Evolutionary conservation across 2,329 filamentous ascomycete species (phyloP).

Genomic region (Byssoonygena ceratinophila): DNA sequence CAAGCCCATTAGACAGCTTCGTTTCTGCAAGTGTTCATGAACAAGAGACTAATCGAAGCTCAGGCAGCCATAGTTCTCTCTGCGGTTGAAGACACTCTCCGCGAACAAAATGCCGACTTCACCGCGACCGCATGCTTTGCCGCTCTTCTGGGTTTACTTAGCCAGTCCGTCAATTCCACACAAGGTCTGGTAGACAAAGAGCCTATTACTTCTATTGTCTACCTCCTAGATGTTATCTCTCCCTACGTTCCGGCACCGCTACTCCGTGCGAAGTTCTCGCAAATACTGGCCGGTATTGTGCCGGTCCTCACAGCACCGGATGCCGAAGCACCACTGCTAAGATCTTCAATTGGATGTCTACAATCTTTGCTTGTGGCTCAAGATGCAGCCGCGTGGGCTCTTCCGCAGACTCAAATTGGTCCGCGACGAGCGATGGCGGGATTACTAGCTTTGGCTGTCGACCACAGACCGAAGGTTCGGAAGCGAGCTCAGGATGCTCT

Average conservation of each 20-base stretch:
- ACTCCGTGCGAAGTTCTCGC: constrained; percentile 86
- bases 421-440: constrained; percentile 80
- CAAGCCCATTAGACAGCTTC: constrained; percentile 12
- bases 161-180: constrained; percentile 56
- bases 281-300: constrained; percentile 77
- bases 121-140: constrained; percentile 91
- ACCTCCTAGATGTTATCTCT: constrained; percentile 87
- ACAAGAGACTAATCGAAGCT: constrained; percentile 18
- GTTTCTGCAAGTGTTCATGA: constrained; percentile 14
- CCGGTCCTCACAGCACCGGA: constrained; percentile 70
- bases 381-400: constrained; percentile 76
- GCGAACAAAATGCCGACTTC: constrained; percentile 71
- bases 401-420: constrained; percentile 70
- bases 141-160: constrained; percentile 78
- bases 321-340: constrained; percentile 74
- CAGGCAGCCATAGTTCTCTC: constrained; percentile 77
- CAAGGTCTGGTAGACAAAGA: constrained; percentile 66
- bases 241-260: constrained; percentile 74
- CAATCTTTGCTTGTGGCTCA: constrained; percentile 87
- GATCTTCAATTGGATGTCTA: constrained; percentile 82
- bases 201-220: constrained; percentile 75
- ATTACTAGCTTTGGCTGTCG: constrained; percentile 71
- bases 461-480: constrained; percentile 83
- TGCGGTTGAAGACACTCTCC: constrained; percentile 85
- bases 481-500: constrained; percentile 88